phyloP scores from a whole-genome alignment of 306 rosid genomes.

The Prosopis cineraria region DNA sequence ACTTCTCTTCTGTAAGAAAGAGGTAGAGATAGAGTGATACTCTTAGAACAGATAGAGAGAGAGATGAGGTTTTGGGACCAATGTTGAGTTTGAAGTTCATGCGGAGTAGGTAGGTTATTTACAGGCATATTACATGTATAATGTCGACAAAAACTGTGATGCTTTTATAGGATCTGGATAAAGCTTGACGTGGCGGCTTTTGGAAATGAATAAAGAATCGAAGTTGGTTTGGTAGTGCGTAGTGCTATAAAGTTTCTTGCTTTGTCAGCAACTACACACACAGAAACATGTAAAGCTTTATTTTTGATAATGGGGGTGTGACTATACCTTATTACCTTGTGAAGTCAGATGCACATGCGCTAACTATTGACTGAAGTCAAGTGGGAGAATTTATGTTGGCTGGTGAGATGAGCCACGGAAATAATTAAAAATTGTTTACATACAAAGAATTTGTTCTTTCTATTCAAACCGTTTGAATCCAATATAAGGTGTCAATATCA shows the following conservation, averaged over 20 bases:
- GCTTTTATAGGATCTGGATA: not conserved
- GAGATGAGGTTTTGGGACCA: not conserved
- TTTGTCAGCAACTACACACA: not conserved
- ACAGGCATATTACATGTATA: not conserved
- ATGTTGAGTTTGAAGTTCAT: not conserved
- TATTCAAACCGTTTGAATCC: not conserved
- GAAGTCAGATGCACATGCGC: not conserved
- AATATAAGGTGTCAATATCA: not conserved
- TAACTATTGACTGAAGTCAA: not conserved
- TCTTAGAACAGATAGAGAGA: not conserved
- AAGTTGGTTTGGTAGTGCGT: not conserved
- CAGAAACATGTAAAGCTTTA: not conserved
- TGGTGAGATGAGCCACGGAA: too few species aligned
- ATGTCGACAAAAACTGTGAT: not conserved
- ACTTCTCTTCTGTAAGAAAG: not conserved
- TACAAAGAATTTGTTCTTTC: too few species aligned
- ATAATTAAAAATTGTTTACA: too few species aligned
- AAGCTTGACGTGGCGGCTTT: not conserved
- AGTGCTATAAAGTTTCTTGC: not conserved
- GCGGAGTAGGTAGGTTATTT: not conserved
- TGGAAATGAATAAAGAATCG: not conserved
- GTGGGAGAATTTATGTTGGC: not conserved
- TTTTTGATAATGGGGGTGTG: not conserved
- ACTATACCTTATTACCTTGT: not conserved
- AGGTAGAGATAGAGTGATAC: too few species aligned